phyloP scores from a whole-genome alignment of 352 stramenopile genomes.

The Globisporangium cederbergense region DNA sequence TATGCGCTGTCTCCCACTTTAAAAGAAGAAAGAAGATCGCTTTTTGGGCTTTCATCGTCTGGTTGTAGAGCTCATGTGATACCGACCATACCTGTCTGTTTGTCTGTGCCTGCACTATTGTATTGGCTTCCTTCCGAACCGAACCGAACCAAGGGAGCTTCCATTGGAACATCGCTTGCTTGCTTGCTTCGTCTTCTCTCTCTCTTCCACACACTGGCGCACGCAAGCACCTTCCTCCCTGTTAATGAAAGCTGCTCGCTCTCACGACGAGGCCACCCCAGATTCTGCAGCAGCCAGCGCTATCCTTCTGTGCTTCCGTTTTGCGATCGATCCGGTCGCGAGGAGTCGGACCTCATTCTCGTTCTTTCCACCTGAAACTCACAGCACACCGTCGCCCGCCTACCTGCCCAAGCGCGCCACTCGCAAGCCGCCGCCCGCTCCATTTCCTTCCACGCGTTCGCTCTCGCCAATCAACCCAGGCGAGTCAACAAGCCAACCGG shows the following conservation, averaged over 20 bases:
- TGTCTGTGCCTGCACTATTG: neutral
- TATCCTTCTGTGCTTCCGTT: constrained; percentile 4
- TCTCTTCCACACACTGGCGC: no score
- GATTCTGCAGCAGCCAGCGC: no score
- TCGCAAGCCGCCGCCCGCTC: neutral
- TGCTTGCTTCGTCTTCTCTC: no score
- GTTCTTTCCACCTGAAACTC: constrained; percentile 18
- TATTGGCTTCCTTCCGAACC: neutral
- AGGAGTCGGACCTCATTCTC: constrained; percentile 21
- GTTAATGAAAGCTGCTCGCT: neutral
- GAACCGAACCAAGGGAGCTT: neutral
- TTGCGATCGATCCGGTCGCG: constrained; percentile 6
- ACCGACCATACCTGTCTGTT: neutral
- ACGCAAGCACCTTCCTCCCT: no score
- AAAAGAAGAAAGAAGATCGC: constrained; percentile 3
- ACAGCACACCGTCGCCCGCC: neutral
- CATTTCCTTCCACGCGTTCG: constrained; percentile 4
- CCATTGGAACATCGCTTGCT: neutral
- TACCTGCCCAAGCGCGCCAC: neutral
- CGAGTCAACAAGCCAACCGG: neutral
- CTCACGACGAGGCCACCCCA: neutral
- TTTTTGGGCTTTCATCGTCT: neutral
- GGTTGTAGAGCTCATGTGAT: neutral
- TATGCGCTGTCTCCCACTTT: neutral
- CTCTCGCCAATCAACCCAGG: constrained; percentile 1